phyloP scores from a whole-genome alignment of 805 yeast genomes.

The Candida jianshihensis region DNA sequence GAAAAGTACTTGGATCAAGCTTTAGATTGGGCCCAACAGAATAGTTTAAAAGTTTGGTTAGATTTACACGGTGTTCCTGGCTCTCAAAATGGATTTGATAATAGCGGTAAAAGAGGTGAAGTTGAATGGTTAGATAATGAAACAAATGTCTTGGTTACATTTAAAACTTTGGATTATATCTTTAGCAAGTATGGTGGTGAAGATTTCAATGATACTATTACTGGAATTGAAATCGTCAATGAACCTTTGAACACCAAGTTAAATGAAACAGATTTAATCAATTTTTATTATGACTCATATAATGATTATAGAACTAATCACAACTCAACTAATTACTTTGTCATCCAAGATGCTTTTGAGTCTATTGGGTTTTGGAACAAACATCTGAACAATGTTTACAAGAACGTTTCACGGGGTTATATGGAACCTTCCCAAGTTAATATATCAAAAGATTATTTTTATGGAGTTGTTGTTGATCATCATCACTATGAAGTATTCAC shows the following conservation, averaged over 20 bases:
- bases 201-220: constrained; percentile 47
- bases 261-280: constrained; percentile 28
- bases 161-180: constrained; percentile 42
- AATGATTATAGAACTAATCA: constrained; percentile 19
- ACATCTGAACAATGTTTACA: constrained; percentile 28
- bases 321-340: constrained; percentile 31
- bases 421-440: constrained; percentile 24
- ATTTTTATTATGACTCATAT: constrained; percentile 28
- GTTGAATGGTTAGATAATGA: constrained; percentile 36
- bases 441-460: constrained; percentile 37
- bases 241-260: constrained; percentile 60
- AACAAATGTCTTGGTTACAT: constrained; percentile 40
- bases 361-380: constrained; percentile 48
- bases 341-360: constrained; percentile 64
- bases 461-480: constrained; percentile 71
- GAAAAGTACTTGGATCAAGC: constrained; percentile 67
- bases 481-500: constrained; percentile 88
- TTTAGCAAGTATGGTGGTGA: constrained; percentile 44
- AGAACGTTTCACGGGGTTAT: constrained; percentile 24
- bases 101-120: constrained; percentile 55
- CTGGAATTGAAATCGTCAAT: constrained; percentile 64
- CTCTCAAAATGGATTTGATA: constrained; percentile 90
- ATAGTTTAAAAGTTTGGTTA: constrained; percentile 73
- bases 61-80: constrained; percentile 97
- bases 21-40: constrained; percentile 60